Percentiles rank a stretch among this genome's conserved stretches.
Evolutionary conservation across 345 rosid genomes (phyloP).

Genomic region (Kandelia obovata): DNA sequence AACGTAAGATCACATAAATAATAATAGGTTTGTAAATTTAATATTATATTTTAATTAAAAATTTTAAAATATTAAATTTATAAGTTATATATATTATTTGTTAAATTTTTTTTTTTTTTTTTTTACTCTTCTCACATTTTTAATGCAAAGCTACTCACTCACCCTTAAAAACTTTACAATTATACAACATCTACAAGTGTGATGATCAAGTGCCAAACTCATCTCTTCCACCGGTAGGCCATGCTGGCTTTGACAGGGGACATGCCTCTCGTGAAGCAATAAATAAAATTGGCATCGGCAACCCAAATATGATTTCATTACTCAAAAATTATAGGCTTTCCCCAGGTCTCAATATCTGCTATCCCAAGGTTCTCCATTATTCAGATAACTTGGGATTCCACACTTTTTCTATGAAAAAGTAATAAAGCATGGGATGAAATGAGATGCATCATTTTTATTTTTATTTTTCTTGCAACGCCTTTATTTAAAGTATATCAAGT

Average conservation of each 20-base stretch:
- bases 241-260: background rate
- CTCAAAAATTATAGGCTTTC: background rate
- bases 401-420: background rate
- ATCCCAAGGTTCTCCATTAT: constrained; percentile 15
- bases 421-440: constrained; percentile 5
- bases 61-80: too few species aligned
- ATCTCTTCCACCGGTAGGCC: constrained; percentile 1
- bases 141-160: too few species aligned
- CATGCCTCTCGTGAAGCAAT: constrained; percentile 23
- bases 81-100: too few species aligned
- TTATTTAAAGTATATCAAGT: too few species aligned
- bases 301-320: background rate
- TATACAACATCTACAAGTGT: background rate
- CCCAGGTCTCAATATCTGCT: constrained; percentile 19
- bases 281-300: background rate
- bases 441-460: background rate
- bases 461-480: too few species aligned
- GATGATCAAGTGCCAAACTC: background rate
- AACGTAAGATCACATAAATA: too few species aligned
- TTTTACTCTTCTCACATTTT: background rate
- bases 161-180: too few species aligned
- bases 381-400: constrained; percentile 11
- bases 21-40: too few species aligned
- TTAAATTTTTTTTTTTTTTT: background rate
- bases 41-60: too few species aligned